Evolutionary conservation across 805 yeast genomes (phyloP), one percentile per base, ranked within the genome.

Genomic region (Yarrowia yakushimensis): DNA sequence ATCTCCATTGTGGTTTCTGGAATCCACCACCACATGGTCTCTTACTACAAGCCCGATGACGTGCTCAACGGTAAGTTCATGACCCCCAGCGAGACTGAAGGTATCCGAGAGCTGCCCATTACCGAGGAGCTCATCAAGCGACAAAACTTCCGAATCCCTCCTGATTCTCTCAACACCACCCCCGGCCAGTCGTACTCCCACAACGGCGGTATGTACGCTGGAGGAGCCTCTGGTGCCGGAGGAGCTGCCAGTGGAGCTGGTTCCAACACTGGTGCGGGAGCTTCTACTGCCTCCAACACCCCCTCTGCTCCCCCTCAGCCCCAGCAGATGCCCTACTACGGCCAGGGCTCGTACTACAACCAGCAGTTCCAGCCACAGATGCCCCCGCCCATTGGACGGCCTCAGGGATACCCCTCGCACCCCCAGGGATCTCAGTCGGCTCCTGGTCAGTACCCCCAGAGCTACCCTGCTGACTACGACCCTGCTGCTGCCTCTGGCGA

Each of bases 41-140:
- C 92, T 9, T 92, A 92, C 73, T 92, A 90, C 71, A 77, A 82
- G 30, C 86, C 90, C 0, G 82, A 82, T 20, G 97, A 92, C 71
- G 94, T 90, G 4, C 69, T 82, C 59, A 75, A 77, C 33, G 85
- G 85, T 5, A 76, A 75, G 41, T 75, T 91, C 48, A 68, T 73
- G 0, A 76, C 85, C 25, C 96, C 96, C 0, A 76, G 83, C 4
- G 81, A 81, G 41, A 73, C 81, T 8, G 78, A 81, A 8, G 67
- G 70, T 18, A 78, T 89, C 62, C 79, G 80, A 63, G 79, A 82
- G 63, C 66, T 83, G 0, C 72, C 72, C 17, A 78, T 77, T 46
- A 65, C 72, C 43, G 72, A 73, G 7, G 78, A 75, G 62, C 69
- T 76, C 22, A 68, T 70, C 25, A 69, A 69, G 57, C 64, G 72